A percentile compares a stretch with the other conserved stretches of the same genome.
These are phyloP conservation scores for Onygenales sp. DNA, from an alignment of 2,329 filamentous ascomycete genomes.

Conservation along the genomic window DNA sequence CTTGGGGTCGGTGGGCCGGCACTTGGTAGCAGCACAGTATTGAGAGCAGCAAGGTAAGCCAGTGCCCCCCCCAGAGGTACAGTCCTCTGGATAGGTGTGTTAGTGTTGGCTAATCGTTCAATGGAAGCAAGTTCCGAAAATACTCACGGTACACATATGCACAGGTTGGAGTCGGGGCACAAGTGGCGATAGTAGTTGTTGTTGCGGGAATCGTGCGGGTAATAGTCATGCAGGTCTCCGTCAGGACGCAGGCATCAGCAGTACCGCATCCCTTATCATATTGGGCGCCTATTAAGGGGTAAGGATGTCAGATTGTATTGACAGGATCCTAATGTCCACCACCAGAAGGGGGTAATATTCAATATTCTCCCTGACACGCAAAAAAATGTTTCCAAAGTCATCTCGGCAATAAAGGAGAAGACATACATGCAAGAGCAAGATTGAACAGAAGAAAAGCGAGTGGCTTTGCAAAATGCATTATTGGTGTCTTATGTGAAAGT, in stretches of 20 bases:
- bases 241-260: neutral
- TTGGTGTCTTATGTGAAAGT: neutral
- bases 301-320: too few species aligned
- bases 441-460: neutral
- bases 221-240: neutral
- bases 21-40: slow-evolving; percentile 3
- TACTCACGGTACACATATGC: neutral
- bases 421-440: neutral
- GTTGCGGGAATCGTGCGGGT: neutral
- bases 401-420: neutral
- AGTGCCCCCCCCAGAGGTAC: neutral
- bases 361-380: neutral
- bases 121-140: neutral
- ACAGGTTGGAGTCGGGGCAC: slow-evolving; percentile 1
- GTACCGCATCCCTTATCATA: neutral
- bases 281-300: neutral
- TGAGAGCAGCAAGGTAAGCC: neutral
- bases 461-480: neutral
- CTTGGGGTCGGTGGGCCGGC: slow-evolving; percentile 1
- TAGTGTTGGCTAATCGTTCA: neutral
- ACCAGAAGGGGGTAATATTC: neutral
- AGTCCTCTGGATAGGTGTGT: neutral
- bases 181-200: slow-evolving; percentile 1
- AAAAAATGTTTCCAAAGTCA: neutral
- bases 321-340: too few species aligned